Percentiles rank a stretch among this genome's conserved stretches.
phyloP scores from a whole-genome alignment of 495 filamentous ascomycete species.

The Lindgomyces ingoldianus region DNA sequence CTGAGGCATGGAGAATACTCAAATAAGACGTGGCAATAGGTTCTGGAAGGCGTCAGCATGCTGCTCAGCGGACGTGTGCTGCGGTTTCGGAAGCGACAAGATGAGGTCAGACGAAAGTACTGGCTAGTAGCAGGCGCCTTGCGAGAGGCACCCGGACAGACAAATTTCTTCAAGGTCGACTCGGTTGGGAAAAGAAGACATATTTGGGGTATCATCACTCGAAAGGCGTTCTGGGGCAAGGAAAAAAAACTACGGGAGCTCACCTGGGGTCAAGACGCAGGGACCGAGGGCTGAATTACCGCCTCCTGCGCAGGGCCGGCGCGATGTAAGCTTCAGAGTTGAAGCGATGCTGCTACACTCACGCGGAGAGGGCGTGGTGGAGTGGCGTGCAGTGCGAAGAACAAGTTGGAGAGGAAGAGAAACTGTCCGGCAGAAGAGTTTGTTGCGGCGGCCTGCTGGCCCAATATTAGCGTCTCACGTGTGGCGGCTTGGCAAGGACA shows the following conservation, averaged over 20 bases:
- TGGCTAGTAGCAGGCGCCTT: slow-evolving; percentile 93
- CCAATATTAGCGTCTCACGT: slow-evolving; percentile 1
- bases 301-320: no score
- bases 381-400: no score
- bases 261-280: slow-evolving; percentile 32
- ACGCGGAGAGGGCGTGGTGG: no score
- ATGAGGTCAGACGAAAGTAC: slow-evolving; percentile 84
- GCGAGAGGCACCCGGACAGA: slow-evolving; percentile 68
- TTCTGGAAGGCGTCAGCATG: slow-evolving; percentile 5
- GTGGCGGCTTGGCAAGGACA: neutral
- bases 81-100: neutral
- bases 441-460: neutral
- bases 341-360: no score
- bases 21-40: neutral
- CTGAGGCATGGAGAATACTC: neutral
- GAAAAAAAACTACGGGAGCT: slow-evolving; percentile 37
- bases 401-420: neutral
- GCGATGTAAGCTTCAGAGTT: no score
- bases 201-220: slow-evolving; percentile 76
- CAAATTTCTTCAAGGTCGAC: slow-evolving; percentile 88
- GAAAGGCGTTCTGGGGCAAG: slow-evolving; percentile 38
- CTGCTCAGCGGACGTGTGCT: neutral
- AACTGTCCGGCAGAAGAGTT: neutral
- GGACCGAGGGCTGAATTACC: no score
- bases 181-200: slow-evolving; percentile 93